Conservation (phyloP, 495 filamentous ascomycete species). For the Xylaria castorea region DNA sequence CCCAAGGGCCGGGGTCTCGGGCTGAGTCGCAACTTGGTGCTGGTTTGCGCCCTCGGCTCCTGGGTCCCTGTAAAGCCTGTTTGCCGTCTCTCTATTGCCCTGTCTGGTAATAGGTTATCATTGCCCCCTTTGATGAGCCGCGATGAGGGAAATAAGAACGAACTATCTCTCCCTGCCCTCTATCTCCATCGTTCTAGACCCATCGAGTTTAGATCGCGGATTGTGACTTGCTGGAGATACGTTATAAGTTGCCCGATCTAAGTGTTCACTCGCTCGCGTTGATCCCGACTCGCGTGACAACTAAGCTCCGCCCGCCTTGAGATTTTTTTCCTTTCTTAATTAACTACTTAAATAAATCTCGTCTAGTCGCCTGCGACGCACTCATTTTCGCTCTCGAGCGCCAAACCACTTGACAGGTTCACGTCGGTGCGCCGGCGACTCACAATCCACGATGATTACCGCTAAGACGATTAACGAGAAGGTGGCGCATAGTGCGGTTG, state of each 20-base stretch:
- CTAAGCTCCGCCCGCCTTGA: not conserved
- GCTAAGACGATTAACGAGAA: slow-evolving; percentile 49
- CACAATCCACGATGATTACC: slow-evolving; percentile 12
- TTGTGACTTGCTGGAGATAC: slow-evolving; percentile 13
- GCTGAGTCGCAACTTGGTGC: not conserved
- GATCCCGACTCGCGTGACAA: slow-evolving; percentile 6
- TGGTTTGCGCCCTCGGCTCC: not conserved
- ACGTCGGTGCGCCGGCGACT: slow-evolving; percentile 20
- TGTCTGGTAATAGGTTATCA: slow-evolving; percentile 15
- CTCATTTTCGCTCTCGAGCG: slow-evolving; percentile 11
- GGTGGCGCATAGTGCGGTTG: slow-evolving; percentile 66
- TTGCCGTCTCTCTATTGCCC: not conserved
- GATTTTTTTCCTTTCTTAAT: slow-evolving; percentile 10
- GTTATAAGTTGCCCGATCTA: not conserved
- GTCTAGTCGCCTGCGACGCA: slow-evolving; percentile 3
- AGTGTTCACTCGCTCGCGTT: slow-evolving; percentile 7
- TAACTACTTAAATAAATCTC: slow-evolving; percentile 4
- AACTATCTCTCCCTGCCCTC: not conserved
- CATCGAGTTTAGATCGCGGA: slow-evolving; percentile 10
- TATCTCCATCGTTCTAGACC: slow-evolving; percentile 1
- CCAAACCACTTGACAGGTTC: slow-evolving; percentile 16
- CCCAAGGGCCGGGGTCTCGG: slow-evolving; percentile 7
- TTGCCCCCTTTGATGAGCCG: slow-evolving; percentile 11
- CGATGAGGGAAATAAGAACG: not conserved
- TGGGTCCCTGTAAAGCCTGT: slow-evolving; percentile 12